Evolutionary conservation across 1,139 yeast genomes (phyloP).

Genomic region (Blastobotrys apis): DNA sequence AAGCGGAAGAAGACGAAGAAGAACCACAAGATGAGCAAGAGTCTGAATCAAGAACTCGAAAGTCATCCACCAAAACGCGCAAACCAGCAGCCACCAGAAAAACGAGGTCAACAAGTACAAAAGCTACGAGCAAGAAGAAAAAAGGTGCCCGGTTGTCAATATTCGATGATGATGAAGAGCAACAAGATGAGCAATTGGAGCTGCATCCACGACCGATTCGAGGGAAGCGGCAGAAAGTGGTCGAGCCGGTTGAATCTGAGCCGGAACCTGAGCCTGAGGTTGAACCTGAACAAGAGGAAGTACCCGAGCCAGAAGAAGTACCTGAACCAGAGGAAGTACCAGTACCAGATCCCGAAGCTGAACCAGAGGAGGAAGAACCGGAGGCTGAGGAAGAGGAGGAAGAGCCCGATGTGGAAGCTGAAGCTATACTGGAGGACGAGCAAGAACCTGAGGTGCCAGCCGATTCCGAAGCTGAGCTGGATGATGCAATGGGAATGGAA

Average conservation of each 20-base stretch:
- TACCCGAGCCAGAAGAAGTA: conserved; percentile 1
- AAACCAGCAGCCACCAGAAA: background rate
- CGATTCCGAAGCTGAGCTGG: background rate
- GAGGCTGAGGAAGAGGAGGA: conserved; percentile 8
- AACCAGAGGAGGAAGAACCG: background rate
- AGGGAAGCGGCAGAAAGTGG: background rate
- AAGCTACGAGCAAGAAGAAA: background rate
- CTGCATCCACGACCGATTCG: conserved; percentile 5
- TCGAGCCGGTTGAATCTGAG: too few relatives aligned
- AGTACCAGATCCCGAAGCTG: background rate
- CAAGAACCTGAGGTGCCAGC: conserved; percentile 9
- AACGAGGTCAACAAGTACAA: background rate
- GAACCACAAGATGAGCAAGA: background rate
- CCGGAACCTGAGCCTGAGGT: conserved; percentile 1
- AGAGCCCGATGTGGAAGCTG: conserved; percentile 9
- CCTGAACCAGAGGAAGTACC: conserved; percentile 1
- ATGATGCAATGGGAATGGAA: conserved; percentile 8
- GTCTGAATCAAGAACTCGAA: background rate
- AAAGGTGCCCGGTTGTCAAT: conserved; percentile 6
- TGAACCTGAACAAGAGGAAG: background rate
- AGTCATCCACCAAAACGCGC: background rate
- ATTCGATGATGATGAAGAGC: conserved; percentile 12
- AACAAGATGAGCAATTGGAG: conserved; percentile 2
- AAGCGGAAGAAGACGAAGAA: background rate
- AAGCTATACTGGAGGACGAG: conserved; percentile 10